Evolutionary conservation across 768 basidiomycete genomes (phyloP).

Genomic region (Pleurotus tuber-regium): DNA sequence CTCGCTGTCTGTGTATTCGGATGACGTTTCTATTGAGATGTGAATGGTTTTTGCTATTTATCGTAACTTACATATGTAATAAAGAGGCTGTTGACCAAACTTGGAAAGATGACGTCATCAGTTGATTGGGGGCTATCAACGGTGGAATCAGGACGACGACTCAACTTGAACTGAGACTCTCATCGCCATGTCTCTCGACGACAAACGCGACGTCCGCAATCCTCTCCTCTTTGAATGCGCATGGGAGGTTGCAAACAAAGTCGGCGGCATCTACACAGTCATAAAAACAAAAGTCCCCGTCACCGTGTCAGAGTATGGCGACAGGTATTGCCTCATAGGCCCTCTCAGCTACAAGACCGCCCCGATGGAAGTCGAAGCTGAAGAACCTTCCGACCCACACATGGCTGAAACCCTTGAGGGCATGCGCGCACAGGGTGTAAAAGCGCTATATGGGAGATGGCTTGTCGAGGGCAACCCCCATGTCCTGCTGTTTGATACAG

Average conservation of each 20-base stretch:
- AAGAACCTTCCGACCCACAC: slow-evolving; percentile 82
- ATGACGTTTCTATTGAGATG: slow-evolving; percentile 2
- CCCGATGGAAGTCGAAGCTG: slow-evolving; percentile 96
- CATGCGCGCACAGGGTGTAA: slow-evolving; percentile 90
- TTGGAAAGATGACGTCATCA: slow-evolving; percentile 6
- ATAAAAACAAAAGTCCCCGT: slow-evolving; percentile 99
- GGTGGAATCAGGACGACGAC: slow-evolving; percentile 16
- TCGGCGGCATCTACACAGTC: slow-evolving; percentile 99
- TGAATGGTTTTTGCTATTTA: background rate
- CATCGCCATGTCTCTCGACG: slow-evolving; percentile 31
- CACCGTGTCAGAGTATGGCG: slow-evolving; percentile 94
- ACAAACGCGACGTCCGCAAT: slow-evolving; percentile 71
- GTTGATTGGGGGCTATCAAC: background rate
- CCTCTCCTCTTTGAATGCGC: slow-evolving; percentile 91
- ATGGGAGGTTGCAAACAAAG: slow-evolving; percentile 99
- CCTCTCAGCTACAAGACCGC: slow-evolving; percentile 98
- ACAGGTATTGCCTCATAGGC: slow-evolving; percentile 93
- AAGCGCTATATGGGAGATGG: slow-evolving; percentile 95
- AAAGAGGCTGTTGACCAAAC: background rate
- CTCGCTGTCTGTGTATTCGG: slow-evolving; percentile 7
- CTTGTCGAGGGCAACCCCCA: slow-evolving; percentile 95
- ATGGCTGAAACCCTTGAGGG: slow-evolving; percentile 71
- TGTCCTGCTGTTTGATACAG: slow-evolving; percentile 95
- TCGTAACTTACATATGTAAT: too few relatives aligned
- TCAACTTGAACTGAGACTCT: too few relatives aligned